phyloP scores from a whole-genome alignment of 2,329 filamentous ascomycete genomes.

The Hymenotorrendiella dingleyae region DNA sequence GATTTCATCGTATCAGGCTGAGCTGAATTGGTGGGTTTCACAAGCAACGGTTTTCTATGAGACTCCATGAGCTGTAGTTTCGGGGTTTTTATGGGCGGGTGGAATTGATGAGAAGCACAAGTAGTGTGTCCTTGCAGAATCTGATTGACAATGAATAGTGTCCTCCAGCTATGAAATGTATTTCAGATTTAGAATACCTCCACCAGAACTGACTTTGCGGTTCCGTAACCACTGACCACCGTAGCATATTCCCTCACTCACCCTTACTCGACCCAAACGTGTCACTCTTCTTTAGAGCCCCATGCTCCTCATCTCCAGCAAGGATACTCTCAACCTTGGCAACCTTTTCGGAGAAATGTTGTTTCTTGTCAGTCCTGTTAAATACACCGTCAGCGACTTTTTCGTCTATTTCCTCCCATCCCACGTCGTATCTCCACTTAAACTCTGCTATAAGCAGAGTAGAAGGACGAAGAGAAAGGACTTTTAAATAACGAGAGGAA shows the following conservation, averaged over 20 bases:
- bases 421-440: no score
- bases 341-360: conserved; percentile 7
- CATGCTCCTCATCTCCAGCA: not conserved
- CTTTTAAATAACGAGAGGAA: not conserved
- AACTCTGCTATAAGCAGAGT: not conserved
- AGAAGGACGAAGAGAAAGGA: not conserved
- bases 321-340: conserved; percentile 7
- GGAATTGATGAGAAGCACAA: no score
- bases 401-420: no score
- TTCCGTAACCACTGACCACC: no score
- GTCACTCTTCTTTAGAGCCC: not conserved
- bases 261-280: not conserved
- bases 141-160: no score
- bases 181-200: no score
- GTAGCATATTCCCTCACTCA: no score
- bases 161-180: no score
- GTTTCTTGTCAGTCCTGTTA: conserved; percentile 6
- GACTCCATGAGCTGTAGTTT: conserved; percentile 1
- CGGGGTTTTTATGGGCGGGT: no score
- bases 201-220: no score
- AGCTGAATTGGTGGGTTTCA: not conserved
- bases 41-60: conserved; percentile 1
- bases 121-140: no score
- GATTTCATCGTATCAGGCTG: not conserved
- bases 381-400: no score